phyloP scores from a whole-genome alignment of 768 basidiomycete species.

The Brasilioporus rufonigricans region DNA sequence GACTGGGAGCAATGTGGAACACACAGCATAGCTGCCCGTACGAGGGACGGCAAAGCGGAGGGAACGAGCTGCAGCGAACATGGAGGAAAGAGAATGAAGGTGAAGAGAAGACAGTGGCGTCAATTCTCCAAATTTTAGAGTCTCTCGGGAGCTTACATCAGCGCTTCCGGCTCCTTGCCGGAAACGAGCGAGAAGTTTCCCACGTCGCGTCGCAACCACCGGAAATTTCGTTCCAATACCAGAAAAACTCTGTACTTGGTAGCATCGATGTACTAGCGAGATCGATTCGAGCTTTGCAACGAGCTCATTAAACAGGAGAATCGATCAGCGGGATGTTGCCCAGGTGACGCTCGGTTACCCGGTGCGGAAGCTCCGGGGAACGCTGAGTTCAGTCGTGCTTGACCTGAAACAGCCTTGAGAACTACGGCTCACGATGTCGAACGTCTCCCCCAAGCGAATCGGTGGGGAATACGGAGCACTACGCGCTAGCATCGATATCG shows the following conservation, averaged over 20 bases:
- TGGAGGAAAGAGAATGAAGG: constrained; percentile 49
- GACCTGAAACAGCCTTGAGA: too few relatives aligned
- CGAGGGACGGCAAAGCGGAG: constrained; percentile 57
- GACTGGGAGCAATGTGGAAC: constrained; percentile 15
- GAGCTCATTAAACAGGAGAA: not conserved
- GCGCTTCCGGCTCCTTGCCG: constrained; percentile 8
- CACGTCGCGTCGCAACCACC: not conserved
- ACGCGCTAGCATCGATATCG: constrained; percentile 65
- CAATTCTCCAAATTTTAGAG: constrained; percentile 53
- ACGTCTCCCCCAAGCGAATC: constrained; percentile 40
- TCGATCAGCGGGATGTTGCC: not conserved
- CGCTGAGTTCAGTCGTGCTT: too few relatives aligned
- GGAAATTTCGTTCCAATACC: not conserved
- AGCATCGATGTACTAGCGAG: not conserved
- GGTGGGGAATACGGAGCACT: constrained; percentile 78
- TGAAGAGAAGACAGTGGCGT: constrained; percentile 31
- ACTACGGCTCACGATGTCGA: constrained; percentile 18
- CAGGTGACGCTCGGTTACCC: too few relatives aligned
- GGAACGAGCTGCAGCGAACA: constrained; percentile 71
- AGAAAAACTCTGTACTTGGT: too few relatives aligned
- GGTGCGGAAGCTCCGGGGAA: too few relatives aligned
- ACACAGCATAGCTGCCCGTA: constrained; percentile 62
- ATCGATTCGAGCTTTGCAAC: not conserved
- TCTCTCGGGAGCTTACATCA: constrained; percentile 31
- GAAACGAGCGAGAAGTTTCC: constrained; percentile 14